Base-by-base conservation (phyloP, 2,329 filamentous ascomycete genomes). In the Alternaria postmessia region DNA sequence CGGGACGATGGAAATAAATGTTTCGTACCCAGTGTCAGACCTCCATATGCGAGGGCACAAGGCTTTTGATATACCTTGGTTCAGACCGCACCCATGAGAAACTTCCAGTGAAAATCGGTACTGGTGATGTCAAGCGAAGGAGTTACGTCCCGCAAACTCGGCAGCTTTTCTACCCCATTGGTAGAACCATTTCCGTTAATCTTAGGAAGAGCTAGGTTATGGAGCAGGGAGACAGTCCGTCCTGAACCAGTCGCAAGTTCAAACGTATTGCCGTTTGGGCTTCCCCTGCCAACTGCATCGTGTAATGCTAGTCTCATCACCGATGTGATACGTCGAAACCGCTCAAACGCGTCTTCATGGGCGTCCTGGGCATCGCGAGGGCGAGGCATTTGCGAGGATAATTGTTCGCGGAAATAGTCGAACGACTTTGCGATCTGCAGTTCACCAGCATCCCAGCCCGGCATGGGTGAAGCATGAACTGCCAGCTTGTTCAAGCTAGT, bases 171-270 rank as follows among this genome's bases (percentile, higher is more conserved):
- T 5, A 60, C 51, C 22, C 70, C 70, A 54, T 72, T 74, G 16
- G 39, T 46, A 26, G 60, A 58, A 5, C 71, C 68, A 26, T 36
- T 49, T 39, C 70, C 68, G 49, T 74, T 75, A 12, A 67, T 66
- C 22, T 72, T 75, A 16, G 74, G 66, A 9, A 71, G 64, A 4
- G 75, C 70, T 4, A 75, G 57, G 9, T 76, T 74, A 54, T 77
- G 74, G 28, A 77, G 59, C 7, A 77, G 58, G 7, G 73, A 76
- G 1, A 76, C 74, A 22, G 72, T 75, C 26, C 73, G 69, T 32
- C 74, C 68, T 22, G 74, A 75, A 20, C 74, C 72, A 28, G 73
- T 76, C 16, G 73, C 74, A 46, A 77, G 72, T 58, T 77, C 74
- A 42, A 77, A 78, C 4, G 74, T 74, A 43, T 69, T 71, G 28